These are phyloP conservation scores for Lepidium africanum DNA, from an alignment of 345 rosid genomes.

Conservation along the genomic window DNA sequence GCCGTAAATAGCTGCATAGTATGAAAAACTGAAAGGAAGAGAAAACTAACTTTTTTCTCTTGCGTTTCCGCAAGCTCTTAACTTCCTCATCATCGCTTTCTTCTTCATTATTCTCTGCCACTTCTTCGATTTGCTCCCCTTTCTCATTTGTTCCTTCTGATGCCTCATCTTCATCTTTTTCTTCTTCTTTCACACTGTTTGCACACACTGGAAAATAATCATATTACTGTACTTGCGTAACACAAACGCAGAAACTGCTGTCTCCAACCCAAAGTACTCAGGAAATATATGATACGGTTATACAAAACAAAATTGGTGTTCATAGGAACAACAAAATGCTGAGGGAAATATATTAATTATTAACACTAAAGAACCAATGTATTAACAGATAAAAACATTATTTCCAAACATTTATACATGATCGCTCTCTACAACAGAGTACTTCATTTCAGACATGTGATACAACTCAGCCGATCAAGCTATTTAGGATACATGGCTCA, in stretches of 20 bases:
- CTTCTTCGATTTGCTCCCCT: conserved; percentile 25
- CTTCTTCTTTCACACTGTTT: conserved; percentile 15
- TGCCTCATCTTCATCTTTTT: conserved; percentile 13
- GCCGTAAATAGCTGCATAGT: not conserved
- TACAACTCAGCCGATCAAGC: not conserved
- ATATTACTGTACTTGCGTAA: not conserved
- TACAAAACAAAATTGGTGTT: not conserved
- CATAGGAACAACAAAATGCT: not conserved
- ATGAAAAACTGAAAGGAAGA: not conserved
- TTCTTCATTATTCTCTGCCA: conserved; percentile 26
- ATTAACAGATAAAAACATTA: not conserved
- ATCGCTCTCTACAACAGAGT: not conserved
- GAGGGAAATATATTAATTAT: not conserved
- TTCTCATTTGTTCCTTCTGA: conserved; percentile 25
- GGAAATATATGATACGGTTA: not conserved
- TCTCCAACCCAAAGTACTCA: not conserved
- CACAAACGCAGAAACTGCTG: conserved; percentile 1
- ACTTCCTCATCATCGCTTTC: conserved; percentile 20
- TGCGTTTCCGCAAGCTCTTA: conserved; percentile 31
- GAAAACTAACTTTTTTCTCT: conserved; percentile 39
- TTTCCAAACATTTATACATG: not conserved
- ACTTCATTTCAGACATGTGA: not conserved
- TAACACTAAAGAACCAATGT: not conserved
- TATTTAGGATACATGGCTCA: not conserved
- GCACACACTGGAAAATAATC: conserved; percentile 9